A percentile compares a stretch with the other conserved stretches of the same genome.
These are phyloP conservation scores for Cladosporium sp. DNA, from an alignment of 2,329 filamentous ascomycete genomes.

Conservation along the genomic window DNA sequence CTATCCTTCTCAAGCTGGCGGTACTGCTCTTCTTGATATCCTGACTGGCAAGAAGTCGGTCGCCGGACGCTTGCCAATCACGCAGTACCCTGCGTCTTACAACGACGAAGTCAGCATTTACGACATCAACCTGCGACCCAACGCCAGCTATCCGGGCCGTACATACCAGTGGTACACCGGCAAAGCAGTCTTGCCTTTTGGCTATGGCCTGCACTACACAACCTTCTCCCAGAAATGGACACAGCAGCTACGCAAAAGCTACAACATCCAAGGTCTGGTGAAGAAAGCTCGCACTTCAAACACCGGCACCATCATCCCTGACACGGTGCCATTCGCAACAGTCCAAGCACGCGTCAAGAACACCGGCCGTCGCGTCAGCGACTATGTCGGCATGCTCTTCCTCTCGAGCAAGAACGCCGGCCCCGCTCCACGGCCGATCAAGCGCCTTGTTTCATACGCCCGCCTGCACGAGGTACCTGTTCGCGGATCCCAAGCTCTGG, in stretches of 20 bases:
- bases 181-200: conserved; percentile 44
- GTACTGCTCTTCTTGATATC: conserved; percentile 44
- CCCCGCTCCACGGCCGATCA: conserved; percentile 44
- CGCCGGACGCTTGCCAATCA: conserved; percentile 42
- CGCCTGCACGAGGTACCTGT: conserved; percentile 24
- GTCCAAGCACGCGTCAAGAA: conserved; percentile 41
- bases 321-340: conserved; percentile 25
- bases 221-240: conserved; percentile 35
- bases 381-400: conserved; percentile 45
- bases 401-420: conserved; percentile 41
- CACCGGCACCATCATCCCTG: not conserved
- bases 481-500: conserved; percentile 26
- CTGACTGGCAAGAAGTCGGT: conserved; percentile 43
- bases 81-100: conserved; percentile 42
- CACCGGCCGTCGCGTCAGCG: conserved; percentile 38
- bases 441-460: conserved; percentile 39
- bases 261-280: conserved; percentile 40
- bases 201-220: conserved; percentile 47
- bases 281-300: not conserved
- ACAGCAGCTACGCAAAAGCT: conserved; percentile 25
- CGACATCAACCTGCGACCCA: conserved; percentile 39
- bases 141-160: conserved; percentile 39
- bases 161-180: conserved; percentile 49
- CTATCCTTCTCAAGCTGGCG: conserved; percentile 47
- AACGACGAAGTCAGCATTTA: conserved; percentile 30